phyloP scores from a whole-genome alignment of 345 rosid species.

The Camelina neglecta region DNA sequence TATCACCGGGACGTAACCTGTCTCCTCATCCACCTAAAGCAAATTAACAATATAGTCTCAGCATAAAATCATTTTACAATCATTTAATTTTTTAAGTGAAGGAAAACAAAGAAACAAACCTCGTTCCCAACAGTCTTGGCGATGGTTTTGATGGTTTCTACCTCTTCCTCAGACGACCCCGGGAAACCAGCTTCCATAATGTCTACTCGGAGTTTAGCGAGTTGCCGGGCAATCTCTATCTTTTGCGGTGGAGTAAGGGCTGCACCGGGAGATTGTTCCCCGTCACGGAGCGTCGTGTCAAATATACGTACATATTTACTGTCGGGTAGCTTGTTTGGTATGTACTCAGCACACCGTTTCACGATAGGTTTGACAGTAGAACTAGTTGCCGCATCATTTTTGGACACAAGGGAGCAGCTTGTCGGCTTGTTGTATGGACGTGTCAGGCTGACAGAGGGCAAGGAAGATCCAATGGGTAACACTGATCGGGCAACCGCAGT shows the following conservation, averaged over 20 bases:
- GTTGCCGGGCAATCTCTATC: constrained; percentile 80
- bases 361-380: constrained; percentile 20
- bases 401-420: constrained; percentile 38
- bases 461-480: constrained; percentile 14
- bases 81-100: not conserved
- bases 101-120: constrained; percentile 27
- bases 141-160: constrained; percentile 72
- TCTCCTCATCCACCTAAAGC: constrained; percentile 46
- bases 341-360: constrained; percentile 56
- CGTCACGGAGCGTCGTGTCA: constrained; percentile 96
- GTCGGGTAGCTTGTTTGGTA: constrained; percentile 67
- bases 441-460: constrained; percentile 14
- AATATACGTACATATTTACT: constrained; percentile 79
- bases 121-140: constrained; percentile 79
- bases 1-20: constrained; percentile 84
- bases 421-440: constrained; percentile 28
- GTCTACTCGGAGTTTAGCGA: constrained; percentile 84
- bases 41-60: not conserved
- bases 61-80: too few species aligned
- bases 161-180: constrained; percentile 74
- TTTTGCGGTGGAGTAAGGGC: constrained; percentile 82
- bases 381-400: constrained; percentile 9
- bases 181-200: constrained; percentile 91
- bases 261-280: constrained; percentile 98
- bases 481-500: constrained; percentile 9